Evolutionary conservation across 805 yeast genomes (phyloP).

Genomic region (Schizosaccharomyces japonicus): DNA sequence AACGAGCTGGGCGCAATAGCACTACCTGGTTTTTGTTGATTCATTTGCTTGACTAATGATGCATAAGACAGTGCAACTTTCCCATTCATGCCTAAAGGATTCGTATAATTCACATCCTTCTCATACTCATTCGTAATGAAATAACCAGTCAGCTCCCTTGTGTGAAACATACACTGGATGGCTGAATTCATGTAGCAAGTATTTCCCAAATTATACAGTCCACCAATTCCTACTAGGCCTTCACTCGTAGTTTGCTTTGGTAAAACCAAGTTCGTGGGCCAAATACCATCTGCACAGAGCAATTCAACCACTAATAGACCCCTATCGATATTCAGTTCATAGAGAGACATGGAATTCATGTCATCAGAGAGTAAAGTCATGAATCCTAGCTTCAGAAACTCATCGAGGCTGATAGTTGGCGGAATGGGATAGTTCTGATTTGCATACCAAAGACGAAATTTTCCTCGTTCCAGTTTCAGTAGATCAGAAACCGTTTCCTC

Average conservation of each 20-base stretch:
- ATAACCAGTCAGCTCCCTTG: constrained; percentile 60
- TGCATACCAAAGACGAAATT: background rate
- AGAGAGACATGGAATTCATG: background rate
- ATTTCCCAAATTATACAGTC: constrained; percentile 60
- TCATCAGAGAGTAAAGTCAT: background rate
- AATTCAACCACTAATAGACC: background rate
- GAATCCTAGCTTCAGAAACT: background rate
- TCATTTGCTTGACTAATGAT: constrained; percentile 35
- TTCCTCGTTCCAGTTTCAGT: background rate
- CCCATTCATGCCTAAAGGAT: constrained; percentile 74
- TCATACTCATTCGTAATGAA: constrained; percentile 38
- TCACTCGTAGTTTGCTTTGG: background rate
- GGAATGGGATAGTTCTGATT: background rate
- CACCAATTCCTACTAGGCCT: constrained; percentile 24
- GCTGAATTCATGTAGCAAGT: constrained; percentile 92
- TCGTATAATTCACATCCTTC: constrained; percentile 43
- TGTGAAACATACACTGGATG: constrained; percentile 63
- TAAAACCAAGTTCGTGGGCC: background rate
- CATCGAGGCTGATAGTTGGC: background rate
- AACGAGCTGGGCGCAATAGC: constrained; percentile 18
- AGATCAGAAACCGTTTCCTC: background rate
- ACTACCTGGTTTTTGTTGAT: constrained; percentile 12
- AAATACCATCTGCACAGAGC: background rate
- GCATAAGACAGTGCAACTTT: constrained; percentile 61
- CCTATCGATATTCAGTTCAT: background rate